These are phyloP conservation scores for Arabidopsis lyrata DNA, from an alignment of 441 rosid species.

Conservation along the genomic window DNA sequence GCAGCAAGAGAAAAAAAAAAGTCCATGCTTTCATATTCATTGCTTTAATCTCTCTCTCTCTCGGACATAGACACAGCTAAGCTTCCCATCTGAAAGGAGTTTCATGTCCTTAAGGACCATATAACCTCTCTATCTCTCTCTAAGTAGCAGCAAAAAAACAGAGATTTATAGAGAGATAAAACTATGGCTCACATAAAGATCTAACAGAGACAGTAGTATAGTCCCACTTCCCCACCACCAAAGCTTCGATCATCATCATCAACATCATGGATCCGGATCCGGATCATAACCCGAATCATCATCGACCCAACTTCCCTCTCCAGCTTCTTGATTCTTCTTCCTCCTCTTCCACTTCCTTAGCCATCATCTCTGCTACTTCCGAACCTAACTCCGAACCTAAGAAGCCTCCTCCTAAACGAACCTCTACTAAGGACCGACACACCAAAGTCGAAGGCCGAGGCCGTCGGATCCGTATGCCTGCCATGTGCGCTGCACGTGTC, in stretches of 20 bases:
- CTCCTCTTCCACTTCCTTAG: constrained; percentile 45
- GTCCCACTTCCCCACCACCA: constrained; percentile 64
- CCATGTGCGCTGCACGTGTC: constrained; percentile 88
- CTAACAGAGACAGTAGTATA: constrained; percentile 43
- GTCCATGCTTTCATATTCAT: constrained; percentile 60
- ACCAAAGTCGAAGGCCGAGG: constrained; percentile 94
- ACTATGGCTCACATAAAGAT: constrained; percentile 46
- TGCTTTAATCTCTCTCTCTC: constrained; percentile 60
- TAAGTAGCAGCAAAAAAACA: constrained; percentile 25
- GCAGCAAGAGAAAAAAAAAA: constrained; percentile 41
- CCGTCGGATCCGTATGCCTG: constrained; percentile 94
- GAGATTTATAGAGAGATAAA: constrained; percentile 22
- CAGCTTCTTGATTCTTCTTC: constrained; percentile 66
- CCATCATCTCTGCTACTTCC: constrained; percentile 31
- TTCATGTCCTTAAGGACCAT: constrained; percentile 49
- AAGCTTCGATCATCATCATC: constrained; percentile 42
- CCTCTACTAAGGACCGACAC: constrained; percentile 86
- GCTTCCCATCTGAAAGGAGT: constrained; percentile 57
- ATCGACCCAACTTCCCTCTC: constrained; percentile 76
- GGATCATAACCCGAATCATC: constrained; percentile 51
- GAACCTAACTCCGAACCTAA: constrained; percentile 48
- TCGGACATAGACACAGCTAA: constrained; percentile 47
- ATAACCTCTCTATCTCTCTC: constrained; percentile 34
- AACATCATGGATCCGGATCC: constrained; percentile 70
- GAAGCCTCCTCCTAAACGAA: constrained; percentile 78